phyloP scores from a whole-genome alignment of 306 rosid genomes.

The Pterocarpus santalinus region DNA sequence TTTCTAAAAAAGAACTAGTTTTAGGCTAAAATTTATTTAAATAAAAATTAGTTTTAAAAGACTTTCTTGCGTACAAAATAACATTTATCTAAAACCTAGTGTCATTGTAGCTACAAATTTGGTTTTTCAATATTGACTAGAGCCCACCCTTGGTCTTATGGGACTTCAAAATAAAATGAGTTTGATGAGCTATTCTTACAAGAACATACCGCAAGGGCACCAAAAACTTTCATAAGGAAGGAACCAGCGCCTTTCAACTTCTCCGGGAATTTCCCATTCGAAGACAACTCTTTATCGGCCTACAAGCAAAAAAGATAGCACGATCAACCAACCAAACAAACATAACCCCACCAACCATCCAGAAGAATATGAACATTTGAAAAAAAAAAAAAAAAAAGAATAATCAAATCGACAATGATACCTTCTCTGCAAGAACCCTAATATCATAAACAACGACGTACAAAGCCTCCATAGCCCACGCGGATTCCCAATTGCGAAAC shows the following conservation, averaged over 20 bases:
- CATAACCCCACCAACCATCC: not conserved
- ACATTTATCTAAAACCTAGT: too few relatives aligned
- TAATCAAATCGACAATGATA: constrained; percentile 3
- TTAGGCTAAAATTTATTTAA: too few relatives aligned
- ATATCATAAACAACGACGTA: constrained; percentile 79
- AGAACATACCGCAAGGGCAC: constrained; percentile 85
- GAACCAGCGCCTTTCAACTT: constrained; percentile 98
- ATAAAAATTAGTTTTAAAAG: too few relatives aligned
- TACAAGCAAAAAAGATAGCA: constrained; percentile 34
- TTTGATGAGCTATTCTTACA: not conserved
- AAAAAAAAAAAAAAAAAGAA: not conserved
- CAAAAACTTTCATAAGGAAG: constrained; percentile 95
- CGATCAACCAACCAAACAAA: not conserved
- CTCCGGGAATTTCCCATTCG: constrained; percentile 86
- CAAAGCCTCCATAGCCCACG: constrained; percentile 92
- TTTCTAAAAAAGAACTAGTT: too few relatives aligned
- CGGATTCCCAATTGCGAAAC: constrained; percentile 95
- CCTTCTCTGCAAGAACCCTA: constrained; percentile 97
- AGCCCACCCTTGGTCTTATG: too few relatives aligned
- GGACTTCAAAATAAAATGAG: too few relatives aligned
- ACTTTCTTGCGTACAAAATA: too few relatives aligned
- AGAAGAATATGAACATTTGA: not conserved
- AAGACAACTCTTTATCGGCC: constrained; percentile 87
- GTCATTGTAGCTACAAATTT: too few relatives aligned
- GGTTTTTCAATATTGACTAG: too few relatives aligned